Percentiles rank a stretch among this genome's conserved stretches.
Evolutionary conservation across 805 yeast species (phyloP).

Genomic region (Candida golubevii): DNA sequence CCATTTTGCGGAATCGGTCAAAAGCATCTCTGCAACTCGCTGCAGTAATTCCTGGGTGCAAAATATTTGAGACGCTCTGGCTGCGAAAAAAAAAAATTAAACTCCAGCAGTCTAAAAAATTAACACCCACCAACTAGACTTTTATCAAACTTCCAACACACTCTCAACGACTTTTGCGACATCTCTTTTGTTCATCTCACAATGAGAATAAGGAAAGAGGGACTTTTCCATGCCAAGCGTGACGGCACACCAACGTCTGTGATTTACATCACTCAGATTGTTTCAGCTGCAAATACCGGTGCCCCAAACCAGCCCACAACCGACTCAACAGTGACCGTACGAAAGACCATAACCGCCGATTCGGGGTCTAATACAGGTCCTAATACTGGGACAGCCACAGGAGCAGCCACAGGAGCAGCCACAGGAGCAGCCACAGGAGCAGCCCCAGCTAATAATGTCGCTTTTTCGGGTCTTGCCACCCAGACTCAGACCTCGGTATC

Average conservation of each 20-base stretch:
- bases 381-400: background rate
- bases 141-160: too few species aligned
- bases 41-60: too few species aligned
- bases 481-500: background rate
- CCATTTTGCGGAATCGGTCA: too few species aligned
- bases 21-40: too few species aligned
- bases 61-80: too few species aligned
- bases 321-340: constrained; percentile 2
- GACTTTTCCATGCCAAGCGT: too few species aligned
- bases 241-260: constrained; percentile 7
- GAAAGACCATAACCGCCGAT: constrained; percentile 2
- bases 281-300: constrained; percentile 1
- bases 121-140: too few species aligned
- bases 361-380: background rate
- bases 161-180: too few species aligned
- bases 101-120: too few species aligned
- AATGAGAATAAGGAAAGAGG: too few species aligned
- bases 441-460: background rate
- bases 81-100: too few species aligned
- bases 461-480: background rate
- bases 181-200: too few species aligned
- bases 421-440: background rate
- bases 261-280: constrained; percentile 6
- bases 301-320: background rate
- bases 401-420: background rate